Conservation (phyloP, 441 rosid species). For the Cnidoscolus chayamansa region DNA sequence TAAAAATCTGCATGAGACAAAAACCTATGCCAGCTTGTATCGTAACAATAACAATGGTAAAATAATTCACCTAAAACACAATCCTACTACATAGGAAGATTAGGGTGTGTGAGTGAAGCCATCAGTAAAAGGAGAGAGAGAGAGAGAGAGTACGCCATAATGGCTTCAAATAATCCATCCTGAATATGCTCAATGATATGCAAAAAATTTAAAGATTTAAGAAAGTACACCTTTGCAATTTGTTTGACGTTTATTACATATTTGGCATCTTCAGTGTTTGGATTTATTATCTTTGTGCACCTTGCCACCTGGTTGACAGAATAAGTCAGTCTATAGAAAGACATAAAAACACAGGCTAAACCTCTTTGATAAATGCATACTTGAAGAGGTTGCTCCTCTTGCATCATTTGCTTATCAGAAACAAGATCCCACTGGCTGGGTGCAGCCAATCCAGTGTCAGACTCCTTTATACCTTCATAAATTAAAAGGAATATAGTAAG, state of each 20-base stretch:
- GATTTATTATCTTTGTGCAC: constrained; percentile 90
- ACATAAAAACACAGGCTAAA: neutral
- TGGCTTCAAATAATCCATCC: neutral
- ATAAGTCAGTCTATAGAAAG: constrained; percentile 14
- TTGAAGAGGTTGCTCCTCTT: constrained; percentile 98
- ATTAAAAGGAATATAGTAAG: neutral
- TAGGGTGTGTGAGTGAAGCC: neutral
- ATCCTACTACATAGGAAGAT: neutral
- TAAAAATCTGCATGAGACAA: neutral
- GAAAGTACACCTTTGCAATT: constrained; percentile 71
- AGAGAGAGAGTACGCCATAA: neutral
- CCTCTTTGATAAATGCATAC: constrained; percentile 29
- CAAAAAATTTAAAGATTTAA: neutral
- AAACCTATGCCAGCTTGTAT: neutral
- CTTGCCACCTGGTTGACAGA: constrained; percentile 64
- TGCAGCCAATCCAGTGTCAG: constrained; percentile 95
- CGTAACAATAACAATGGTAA: neutral
- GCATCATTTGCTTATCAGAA: constrained; percentile 99
- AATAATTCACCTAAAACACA: neutral
- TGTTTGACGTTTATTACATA: constrained; percentile 97
- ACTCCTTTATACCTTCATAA: constrained; percentile 75
- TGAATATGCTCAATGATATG: neutral
- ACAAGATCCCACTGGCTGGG: constrained; percentile 99
- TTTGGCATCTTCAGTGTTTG: constrained; percentile 94
- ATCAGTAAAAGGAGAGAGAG: neutral